A percentile compares a stretch with the other conserved stretches of the same genome.
Conservation (phyloP, 2,329 filamentous ascomycete species). For the Cytospora piceicola region DNA sequence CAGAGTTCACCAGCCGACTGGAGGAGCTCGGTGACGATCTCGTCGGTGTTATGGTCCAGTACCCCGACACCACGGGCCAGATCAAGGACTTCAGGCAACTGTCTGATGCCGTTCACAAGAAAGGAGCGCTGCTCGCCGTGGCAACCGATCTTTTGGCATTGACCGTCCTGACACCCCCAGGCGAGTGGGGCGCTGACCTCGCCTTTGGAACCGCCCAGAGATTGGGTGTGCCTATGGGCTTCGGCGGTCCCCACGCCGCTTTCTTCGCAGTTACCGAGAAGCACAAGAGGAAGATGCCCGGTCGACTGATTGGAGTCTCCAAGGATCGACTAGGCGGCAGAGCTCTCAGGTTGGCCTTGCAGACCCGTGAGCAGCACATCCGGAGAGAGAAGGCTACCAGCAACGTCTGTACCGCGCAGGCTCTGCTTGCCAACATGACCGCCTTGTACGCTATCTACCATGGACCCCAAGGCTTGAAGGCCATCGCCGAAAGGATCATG, state of each 20-base stretch:
- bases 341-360: conserved; percentile 81
- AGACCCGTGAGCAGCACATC: conserved; percentile 96
- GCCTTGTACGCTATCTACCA: conserved; percentile 95
- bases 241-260: conserved; percentile 91
- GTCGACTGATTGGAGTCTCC: conserved; percentile 85
- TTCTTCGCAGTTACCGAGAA: conserved; percentile 94
- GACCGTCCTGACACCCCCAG: conserved; percentile 85
- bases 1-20: conserved; percentile 64
- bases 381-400: conserved; percentile 94
- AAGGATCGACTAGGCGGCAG: conserved; percentile 84
- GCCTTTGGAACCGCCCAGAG: conserved; percentile 92
- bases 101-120: conserved; percentile 76
- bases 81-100: conserved; percentile 75
- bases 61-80: conserved; percentile 85
- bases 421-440: conserved; percentile 91
- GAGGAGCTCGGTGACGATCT: conserved; percentile 78
- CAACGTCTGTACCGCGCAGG: conserved; percentile 96
- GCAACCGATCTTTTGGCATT: conserved; percentile 88
- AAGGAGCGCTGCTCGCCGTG: conserved; percentile 79
- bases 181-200: conserved; percentile 93
- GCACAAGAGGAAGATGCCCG: conserved; percentile 93
- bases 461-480: conserved; percentile 79
- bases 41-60: conserved; percentile 91
- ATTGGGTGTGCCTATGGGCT: conserved; percentile 89
- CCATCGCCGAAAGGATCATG: conserved; percentile 79